These are phyloP conservation scores for Pyrenopolyporus hunteri DNA, from an alignment of 495 filamentous ascomycete genomes.

Conservation along the genomic window DNA sequence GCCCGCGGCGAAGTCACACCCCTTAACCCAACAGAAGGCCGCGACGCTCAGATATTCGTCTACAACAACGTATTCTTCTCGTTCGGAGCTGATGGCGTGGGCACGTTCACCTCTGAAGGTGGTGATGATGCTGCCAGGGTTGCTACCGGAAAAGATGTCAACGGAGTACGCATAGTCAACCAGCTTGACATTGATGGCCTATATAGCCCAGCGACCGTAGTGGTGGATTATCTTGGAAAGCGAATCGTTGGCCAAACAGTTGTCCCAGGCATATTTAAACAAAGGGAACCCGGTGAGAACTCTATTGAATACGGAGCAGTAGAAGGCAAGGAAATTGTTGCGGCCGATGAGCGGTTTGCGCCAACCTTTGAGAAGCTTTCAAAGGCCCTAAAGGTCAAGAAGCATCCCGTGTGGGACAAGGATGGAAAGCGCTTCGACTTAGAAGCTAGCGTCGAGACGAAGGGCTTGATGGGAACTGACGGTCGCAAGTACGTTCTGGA, in stretches of 20 bases:
- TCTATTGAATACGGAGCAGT: slow-evolving; percentile 99
- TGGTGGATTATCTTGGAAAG: slow-evolving; percentile 96
- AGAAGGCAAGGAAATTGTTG: slow-evolving; percentile 94
- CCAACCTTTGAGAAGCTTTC: slow-evolving; percentile 89
- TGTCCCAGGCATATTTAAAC: slow-evolving; percentile 98
- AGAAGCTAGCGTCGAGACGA: slow-evolving; percentile 96
- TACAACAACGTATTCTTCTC: slow-evolving; percentile 99
- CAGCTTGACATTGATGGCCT: slow-evolving; percentile 94
- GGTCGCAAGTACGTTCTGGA: slow-evolving; percentile 97
- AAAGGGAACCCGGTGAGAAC: slow-evolving; percentile 94
- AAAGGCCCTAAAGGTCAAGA: slow-evolving; percentile 84
- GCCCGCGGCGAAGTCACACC: slow-evolving; percentile 92
- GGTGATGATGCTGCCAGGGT: slow-evolving; percentile 97
- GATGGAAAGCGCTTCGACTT: slow-evolving; percentile 87
- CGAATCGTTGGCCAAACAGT: slow-evolving; percentile 98
- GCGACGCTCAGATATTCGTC: slow-evolving; percentile 96
- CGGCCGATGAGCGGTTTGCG: slow-evolving; percentile 83
- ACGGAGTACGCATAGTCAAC: slow-evolving; percentile 92
- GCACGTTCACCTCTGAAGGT: slow-evolving; percentile 94
- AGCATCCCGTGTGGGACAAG: slow-evolving; percentile 98
- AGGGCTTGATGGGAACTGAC: slow-evolving; percentile 96
- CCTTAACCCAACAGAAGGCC: slow-evolving; percentile 92
- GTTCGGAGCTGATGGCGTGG: slow-evolving; percentile 96
- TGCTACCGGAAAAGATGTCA: slow-evolving; percentile 95
- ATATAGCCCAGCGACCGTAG: slow-evolving; percentile 93